Evolutionary conservation across 1,139 yeast species (phyloP), one percentile per base, ranked within the genome.

Genomic region (Geotrichum australiense): DNA sequence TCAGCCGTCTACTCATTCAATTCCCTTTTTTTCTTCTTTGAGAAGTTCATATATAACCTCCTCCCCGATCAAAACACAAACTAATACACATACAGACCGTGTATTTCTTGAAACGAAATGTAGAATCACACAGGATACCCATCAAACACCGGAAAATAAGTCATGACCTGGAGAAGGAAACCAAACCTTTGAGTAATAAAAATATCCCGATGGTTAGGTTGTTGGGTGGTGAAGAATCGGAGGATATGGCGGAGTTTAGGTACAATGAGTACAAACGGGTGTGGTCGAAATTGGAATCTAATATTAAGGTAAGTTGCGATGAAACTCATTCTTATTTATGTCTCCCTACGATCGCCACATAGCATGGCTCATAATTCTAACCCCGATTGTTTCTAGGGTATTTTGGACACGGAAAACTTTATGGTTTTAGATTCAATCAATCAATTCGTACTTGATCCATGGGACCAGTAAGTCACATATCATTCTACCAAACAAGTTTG

Each of bases 191-290:
- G 3, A 24, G 39, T 6, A 43, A 41, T 16, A 39, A 43, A 10
- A 38, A 38, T 4, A 53, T 56, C 12, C 70, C 70, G 1, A 65
- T 67, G 52, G 65, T 62, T 5, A 57, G 53, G 36, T 52, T 68
- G 3, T 48, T 65, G n/a, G 63, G 63, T 20, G 70, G 69, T 2
- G 43, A 54, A n/a, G 72, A 68, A 47, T 49, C 63, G 1, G 47
- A 46, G 2, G 56, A 51, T 1, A 54, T 55, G 30, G 59, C 56
- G 2, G 39, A 52, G 12, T 47, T 53, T 37, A 50, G 72, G 47
- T 66, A 71, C 70, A 50, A 53, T 4, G 46, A 61, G 36, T 68
- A 61, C 47, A 52, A 58, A 22, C 59, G 57, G 30, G 46, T 50
- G 2, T 59, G 63, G 63, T 32, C 36, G 1, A 36, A 31, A n/a